These are phyloP conservation scores for Anacardium occidentale DNA, from an alignment of 345 rosid genomes.

Conservation along the genomic window DNA sequence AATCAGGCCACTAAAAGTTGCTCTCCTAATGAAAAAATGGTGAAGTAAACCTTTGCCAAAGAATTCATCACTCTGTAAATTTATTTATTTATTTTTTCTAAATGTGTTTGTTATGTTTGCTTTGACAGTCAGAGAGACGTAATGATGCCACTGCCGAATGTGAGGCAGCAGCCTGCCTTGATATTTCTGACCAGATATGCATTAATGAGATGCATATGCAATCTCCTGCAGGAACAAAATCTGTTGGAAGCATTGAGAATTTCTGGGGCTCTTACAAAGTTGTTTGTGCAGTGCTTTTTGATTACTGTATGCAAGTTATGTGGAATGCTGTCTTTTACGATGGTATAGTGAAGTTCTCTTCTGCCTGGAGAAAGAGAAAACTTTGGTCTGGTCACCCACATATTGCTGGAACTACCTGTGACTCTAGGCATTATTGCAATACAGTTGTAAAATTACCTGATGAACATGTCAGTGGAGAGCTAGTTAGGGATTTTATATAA, in stretches of 20 bases:
- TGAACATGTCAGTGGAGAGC: slow-evolving; percentile 35
- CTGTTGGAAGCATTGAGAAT: slow-evolving; percentile 71
- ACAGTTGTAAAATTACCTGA: slow-evolving; percentile 26
- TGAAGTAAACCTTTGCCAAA: slow-evolving; percentile 19
- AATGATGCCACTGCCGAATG: slow-evolving; percentile 20
- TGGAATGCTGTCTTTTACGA: slow-evolving; percentile 94
- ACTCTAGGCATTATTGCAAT: slow-evolving; percentile 12
- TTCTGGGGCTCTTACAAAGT: slow-evolving; percentile 55
- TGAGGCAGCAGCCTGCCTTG: slow-evolving; percentile 30
- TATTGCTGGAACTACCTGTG: slow-evolving; percentile 22
- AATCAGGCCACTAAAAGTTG: slow-evolving; percentile 34
- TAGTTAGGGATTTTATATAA: not conserved
- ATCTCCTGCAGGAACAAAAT: slow-evolving; percentile 39
- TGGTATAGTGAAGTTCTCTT: slow-evolving; percentile 43
- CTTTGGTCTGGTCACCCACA: slow-evolving; percentile 56
- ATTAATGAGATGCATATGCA: slow-evolving; percentile 25
- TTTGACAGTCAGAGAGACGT: slow-evolving; percentile 47
- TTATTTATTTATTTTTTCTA: slow-evolving; percentile 6
- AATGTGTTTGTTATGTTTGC: slow-evolving; percentile 16
- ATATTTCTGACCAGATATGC: slow-evolving; percentile 17
- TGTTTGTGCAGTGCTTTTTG: slow-evolving; percentile 61
- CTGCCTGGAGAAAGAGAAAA: slow-evolving; percentile 66
- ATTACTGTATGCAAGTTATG: slow-evolving; percentile 67
- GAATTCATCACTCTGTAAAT: not conserved
- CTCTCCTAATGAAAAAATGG: slow-evolving; percentile 33